Evolutionary conservation across 2,329 filamentous ascomycete species (phyloP), one percentile per base, ranked within the genome.

Genomic region (Alternaria panax): DNA sequence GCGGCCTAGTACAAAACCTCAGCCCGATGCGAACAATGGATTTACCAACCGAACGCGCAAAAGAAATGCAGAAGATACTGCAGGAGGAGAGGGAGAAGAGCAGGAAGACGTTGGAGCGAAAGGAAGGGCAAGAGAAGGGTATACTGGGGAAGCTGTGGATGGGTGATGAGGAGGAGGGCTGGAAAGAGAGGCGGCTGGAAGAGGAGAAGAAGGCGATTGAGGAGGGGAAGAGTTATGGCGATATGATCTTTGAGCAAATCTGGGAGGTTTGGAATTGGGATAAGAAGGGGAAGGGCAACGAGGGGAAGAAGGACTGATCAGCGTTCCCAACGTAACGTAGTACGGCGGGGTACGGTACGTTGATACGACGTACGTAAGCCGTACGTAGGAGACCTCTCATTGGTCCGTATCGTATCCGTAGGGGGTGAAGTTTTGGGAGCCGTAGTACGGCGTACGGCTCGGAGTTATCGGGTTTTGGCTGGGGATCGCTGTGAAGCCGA

Each of bases 211-310:
- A 80, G 64, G 74, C 73, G 22, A 53, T 75, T 24, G 72, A 74
- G 42, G 74, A 78, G 62, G 77, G 76, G 7, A 80, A 78, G 67
- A 75, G 72, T 3, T 82, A 80, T 70, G 73, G 74, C 14, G 77
- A 75, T 60, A 68, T 82, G 64, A 82, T 82, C 43, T 70, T 78
- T 62, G 80, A 80, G 45, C 80, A 82, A 72, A 78, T 82, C 54
- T 81, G 78, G 80, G 80, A 82, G 45, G 80, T 82, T 53, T 80
- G 78, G 79, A 81, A 77, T 70, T 79, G 79, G 78, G 79, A 79
- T 42, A 76, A 78, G 71, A 70, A 71, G 60, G 69, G 65, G 4
- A 62, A 62, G 14, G 58, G 61, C 16, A 42, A 43, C 20, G 61
- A 64, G 11, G 40, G 22, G 27, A 72, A 73, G 57, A 74, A 70